Evolutionary conservation across 768 basidiomycete species (phyloP), one percentile per base, ranked within the genome.

Genomic region (Mycena metata): DNA sequence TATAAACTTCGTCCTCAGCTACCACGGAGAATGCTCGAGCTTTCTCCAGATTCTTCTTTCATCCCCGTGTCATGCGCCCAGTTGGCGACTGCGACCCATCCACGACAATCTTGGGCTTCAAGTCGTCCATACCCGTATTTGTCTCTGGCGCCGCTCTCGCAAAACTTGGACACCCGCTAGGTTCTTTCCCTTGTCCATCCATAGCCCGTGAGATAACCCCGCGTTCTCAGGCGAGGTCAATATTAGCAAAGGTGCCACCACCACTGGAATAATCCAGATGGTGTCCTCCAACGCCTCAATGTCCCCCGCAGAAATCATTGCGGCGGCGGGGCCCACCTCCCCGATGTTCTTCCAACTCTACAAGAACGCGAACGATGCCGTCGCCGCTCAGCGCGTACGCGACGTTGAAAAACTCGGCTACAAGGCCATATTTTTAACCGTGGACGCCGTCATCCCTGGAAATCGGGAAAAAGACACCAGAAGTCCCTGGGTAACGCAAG

Each of bases 391-490:
- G 68, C 87, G 93, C 33, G 85, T 98, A 17, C 84, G 85, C 51
- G 89, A 93, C 56, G 87, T 95, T 23, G 91, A 92, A 65, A 76
- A 78, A 35, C 79, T 93, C 5, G 94, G 95, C 0, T 96, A 92
- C 79, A 94, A 91, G 54, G 95, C 93, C 0, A 93, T 98, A 66
- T 95, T 95, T 77, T 83, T 98, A 61, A 98, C 96, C 2, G 96
- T 97, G 3, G 96, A 98, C 79, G 93, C 94, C 0, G 83, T 94
- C n/a, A 88, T 92, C 45, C 83, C 91, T 2, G 91, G 93, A 11
- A 96, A 95, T 72, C 86, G 95, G 51, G 94, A 95, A 78, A 81
- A 85, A 62, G 94, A 95, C 73, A 88, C 89, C 46, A 85, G 88
- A 61, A 87, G 85, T 65, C 86, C 88, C 13, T 91, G 83, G 75